These are phyloP conservation scores for Apodospora peruviana DNA, from an alignment of 495 filamentous ascomycete genomes.

Conservation along the genomic window DNA sequence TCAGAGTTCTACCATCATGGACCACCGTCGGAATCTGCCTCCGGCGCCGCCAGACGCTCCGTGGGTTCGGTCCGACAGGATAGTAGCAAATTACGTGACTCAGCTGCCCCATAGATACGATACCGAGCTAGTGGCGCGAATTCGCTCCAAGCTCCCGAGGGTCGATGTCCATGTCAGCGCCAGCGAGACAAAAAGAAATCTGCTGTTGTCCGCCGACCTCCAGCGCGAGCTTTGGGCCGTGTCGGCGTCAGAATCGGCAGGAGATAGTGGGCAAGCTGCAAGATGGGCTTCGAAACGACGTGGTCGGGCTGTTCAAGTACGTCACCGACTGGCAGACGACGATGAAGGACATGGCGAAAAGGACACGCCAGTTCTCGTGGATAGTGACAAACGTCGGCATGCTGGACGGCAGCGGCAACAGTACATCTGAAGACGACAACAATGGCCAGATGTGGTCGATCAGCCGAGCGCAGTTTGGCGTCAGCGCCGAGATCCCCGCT, in stretches of 20 bases:
- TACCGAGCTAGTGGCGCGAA: neutral
- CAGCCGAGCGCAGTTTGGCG: neutral
- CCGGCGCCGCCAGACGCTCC: slow-evolving; percentile 1
- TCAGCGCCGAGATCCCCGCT: neutral
- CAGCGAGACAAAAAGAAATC: too few relatives aligned
- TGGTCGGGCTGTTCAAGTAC: slow-evolving; percentile 2
- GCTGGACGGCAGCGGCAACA: neutral
- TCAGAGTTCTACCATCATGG: slow-evolving; percentile 3
- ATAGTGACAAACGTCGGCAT: slow-evolving; percentile 1
- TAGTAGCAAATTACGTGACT: neutral
- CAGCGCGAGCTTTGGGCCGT: neutral
- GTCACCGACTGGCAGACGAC: slow-evolving; percentile 1
- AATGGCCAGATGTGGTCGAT: slow-evolving; percentile 1
- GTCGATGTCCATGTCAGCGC: too few relatives aligned
- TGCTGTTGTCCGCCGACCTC: neutral
- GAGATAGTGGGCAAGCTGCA: slow-evolving; percentile 1
- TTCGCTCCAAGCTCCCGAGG: slow-evolving; percentile 3
- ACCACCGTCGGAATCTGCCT: slow-evolving; percentile 4
- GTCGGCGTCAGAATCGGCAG: neutral
- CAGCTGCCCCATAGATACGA: neutral
- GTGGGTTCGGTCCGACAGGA: neutral
- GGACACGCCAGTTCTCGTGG: slow-evolving; percentile 1
- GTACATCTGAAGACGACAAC: too few relatives aligned
- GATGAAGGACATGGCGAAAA: neutral
- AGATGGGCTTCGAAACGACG: neutral